A percentile compares a stretch with the other conserved stretches of the same genome.
These are phyloP conservation scores for Podospora comata DNA, from an alignment of 495 filamentous ascomycete species.

Conservation along the genomic window DNA sequence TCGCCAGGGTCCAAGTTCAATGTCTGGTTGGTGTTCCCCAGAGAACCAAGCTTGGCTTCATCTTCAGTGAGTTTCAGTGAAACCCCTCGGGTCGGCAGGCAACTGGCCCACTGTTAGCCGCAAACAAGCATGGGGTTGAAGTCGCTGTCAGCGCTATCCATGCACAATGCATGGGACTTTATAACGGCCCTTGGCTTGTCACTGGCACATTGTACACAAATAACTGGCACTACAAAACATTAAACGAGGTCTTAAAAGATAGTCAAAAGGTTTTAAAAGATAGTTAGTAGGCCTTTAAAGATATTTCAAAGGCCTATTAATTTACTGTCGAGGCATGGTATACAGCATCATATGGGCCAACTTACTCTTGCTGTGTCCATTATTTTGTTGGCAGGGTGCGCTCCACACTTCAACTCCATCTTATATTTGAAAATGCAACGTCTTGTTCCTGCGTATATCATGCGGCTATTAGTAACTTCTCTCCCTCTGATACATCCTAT, in stretches of 20 bases:
- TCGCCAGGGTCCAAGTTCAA: neutral
- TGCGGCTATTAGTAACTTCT: neutral
- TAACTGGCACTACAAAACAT: too few species aligned
- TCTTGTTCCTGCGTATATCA: neutral
- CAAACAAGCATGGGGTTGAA: slow-evolving; percentile 3
- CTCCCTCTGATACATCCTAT: neutral
- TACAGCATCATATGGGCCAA: too few species aligned
- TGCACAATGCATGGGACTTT: slow-evolving; percentile 3
- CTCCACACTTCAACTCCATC: neutral
- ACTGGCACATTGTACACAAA: neutral
- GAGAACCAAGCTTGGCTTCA: slow-evolving; percentile 10
- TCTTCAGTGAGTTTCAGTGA: slow-evolving; percentile 1
- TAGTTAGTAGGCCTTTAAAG: too few species aligned
- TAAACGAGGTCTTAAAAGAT: too few species aligned
- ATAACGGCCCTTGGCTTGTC: neutral
- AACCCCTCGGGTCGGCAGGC: slow-evolving; percentile 14
- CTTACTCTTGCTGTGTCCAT: too few species aligned
- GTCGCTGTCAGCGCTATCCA: slow-evolving; percentile 3
- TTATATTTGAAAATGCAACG: neutral
- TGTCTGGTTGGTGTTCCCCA: slow-evolving; percentile 1
- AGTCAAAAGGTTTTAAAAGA: too few species aligned
- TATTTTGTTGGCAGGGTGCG: too few species aligned
- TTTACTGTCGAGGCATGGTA: too few species aligned
- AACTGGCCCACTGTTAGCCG: slow-evolving; percentile 21
- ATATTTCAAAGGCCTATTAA: too few species aligned